phyloP scores from a whole-genome alignment of 1,139 yeast genomes.

The Saccharomyces hybrid region DNA sequence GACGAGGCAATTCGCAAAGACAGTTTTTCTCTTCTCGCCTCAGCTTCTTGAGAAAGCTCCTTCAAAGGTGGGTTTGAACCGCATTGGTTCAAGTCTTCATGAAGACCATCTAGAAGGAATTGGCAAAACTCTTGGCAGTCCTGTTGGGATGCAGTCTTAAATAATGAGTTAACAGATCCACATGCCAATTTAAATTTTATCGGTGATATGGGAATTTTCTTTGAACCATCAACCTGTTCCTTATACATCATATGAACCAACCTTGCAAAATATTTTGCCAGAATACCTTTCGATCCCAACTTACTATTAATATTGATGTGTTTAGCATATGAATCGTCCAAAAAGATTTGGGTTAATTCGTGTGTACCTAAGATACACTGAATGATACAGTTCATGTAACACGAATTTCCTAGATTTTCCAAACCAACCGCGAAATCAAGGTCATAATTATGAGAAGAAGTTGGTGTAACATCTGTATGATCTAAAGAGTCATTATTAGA shows the following conservation, averaged over 20 bases:
- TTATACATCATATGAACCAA: conserved; percentile 51
- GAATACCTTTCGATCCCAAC: conserved; percentile 75
- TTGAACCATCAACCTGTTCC: conserved; percentile 12
- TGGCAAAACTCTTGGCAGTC: conserved; percentile 90
- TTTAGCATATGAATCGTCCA: conserved; percentile 53
- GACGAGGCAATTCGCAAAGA: conserved; percentile 83
- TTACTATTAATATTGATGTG: conserved; percentile 71
- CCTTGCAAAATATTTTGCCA: conserved; percentile 67
- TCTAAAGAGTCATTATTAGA: background rate
- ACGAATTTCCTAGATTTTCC: conserved; percentile 80
- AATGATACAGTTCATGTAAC: conserved; percentile 86
- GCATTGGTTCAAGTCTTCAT: conserved; percentile 78
- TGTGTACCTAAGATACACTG: conserved; percentile 67
- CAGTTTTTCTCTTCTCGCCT: conserved; percentile 60
- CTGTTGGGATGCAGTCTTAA: conserved; percentile 77
- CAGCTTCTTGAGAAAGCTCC: conserved; percentile 67
- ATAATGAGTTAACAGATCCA: conserved; percentile 64
- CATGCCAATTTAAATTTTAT: conserved; percentile 51
- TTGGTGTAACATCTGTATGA: background rate
- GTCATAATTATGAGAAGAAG: conserved; percentile 6
- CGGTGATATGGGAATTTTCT: conserved; percentile 33
- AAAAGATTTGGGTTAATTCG: conserved; percentile 41
- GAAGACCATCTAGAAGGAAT: conserved; percentile 75
- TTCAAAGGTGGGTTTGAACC: conserved; percentile 48
- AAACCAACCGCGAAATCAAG: conserved; percentile 49